Base-by-base conservation (phyloP, 768 basidiomycete genomes). In the Mycena metata region DNA sequence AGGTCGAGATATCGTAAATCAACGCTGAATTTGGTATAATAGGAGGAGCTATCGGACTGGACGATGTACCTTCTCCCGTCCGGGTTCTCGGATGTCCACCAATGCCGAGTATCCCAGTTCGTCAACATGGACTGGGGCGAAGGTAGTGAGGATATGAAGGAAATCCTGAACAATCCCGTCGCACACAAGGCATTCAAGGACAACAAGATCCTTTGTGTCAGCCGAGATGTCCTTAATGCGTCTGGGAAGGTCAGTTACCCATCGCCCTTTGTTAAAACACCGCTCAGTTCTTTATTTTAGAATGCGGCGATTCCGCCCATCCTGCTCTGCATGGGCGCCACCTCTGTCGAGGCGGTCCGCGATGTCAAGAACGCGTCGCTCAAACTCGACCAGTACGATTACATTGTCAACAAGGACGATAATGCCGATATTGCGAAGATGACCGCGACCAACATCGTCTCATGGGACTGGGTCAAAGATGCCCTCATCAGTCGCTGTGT, bases 251-350 rank as follows among this genome's bases (percentile, higher is more conserved):
- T 47, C 24, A 10, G 46, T 47, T 47, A 21, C n/a, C 21, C 46
- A 5, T 23, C 9, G 21, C 23, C 11, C 23, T 13, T 6, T 47
- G 3, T 9, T 21, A 5, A 47, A 47, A 21, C 5, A 23, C 19
- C 21, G 46, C 23, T 47, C 19, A 21, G 3, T 10, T 7, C 1
- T 23, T 47, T 16, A 33, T 30, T n/a, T 12, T 13, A 51, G 49
- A 82, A 80, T 65, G 84, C 83, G 71, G 77, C 79, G 51, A 86
- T 89, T 70, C 88, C 85, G 24, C 88, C 87, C 57, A 91, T 96
- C 67, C 85, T 95, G 41, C 77, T 94, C 47, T 87, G 88, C 35
- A 93, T 96, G 89, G 94, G 95, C 0, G 93, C 95, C 0, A 78
- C 80, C 9, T 82, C 79, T 15, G 90, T 96, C 51, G 91, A 94